These are phyloP conservation scores for Puccinia polysora DNA, from an alignment of 1,284 basidiomycete species.

Conservation along the genomic window DNA sequence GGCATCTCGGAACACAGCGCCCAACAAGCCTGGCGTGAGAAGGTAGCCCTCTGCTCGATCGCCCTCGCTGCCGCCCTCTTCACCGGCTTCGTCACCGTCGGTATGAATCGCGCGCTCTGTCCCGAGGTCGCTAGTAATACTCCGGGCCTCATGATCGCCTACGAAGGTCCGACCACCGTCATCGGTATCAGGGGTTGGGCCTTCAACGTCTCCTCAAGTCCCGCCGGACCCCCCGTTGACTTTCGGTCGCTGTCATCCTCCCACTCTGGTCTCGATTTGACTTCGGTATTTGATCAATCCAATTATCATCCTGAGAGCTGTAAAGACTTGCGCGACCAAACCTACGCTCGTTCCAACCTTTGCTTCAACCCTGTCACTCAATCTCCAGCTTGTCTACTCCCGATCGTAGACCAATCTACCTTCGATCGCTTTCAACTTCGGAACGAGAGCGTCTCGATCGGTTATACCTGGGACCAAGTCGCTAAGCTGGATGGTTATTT, in stretches of 20 bases:
- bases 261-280: constrained; percentile 77
- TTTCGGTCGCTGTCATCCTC: constrained; percentile 62
- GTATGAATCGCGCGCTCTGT: constrained; percentile 86
- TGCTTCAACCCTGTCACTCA: constrained; percentile 58
- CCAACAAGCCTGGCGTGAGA: constrained; percentile 95
- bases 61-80: constrained; percentile 70
- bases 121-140: constrained; percentile 55
- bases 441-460: constrained; percentile 66
- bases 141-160: constrained; percentile 8
- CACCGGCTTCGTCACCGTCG: constrained; percentile 90
- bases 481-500: constrained; percentile 65
- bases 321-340: constrained; percentile 58
- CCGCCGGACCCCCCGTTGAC: constrained; percentile 59
- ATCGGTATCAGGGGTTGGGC: constrained; percentile 73
- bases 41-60: constrained; percentile 85
- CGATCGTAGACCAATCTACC: constrained; percentile 46
- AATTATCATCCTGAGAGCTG: constrained; percentile 61
- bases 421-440: constrained; percentile 60
- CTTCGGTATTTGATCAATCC: constrained; percentile 68
- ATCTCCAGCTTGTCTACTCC: constrained; percentile 61
- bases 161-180: constrained; percentile 56
- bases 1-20: constrained; percentile 53
- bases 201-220: constrained; percentile 68
- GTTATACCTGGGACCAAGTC: constrained; percentile 84
- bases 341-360: constrained; percentile 68